These are phyloP conservation scores for Beauveria sp. DNA, from an alignment of 2,329 filamentous ascomycete species.

Conservation along the genomic window DNA sequence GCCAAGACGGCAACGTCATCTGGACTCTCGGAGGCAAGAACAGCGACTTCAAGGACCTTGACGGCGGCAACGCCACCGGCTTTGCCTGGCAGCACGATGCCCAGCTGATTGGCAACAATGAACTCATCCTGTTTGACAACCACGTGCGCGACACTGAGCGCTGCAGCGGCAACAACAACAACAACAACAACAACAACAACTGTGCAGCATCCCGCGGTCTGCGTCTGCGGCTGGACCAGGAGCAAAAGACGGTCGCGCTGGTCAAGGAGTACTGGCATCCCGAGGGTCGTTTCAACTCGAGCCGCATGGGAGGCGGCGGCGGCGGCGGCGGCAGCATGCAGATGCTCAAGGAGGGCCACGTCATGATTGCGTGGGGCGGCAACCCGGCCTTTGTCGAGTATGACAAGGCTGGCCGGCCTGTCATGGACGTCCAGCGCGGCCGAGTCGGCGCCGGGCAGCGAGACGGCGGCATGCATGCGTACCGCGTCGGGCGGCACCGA, in stretches of 20 bases:
- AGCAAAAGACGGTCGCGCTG: conserved; percentile 22
- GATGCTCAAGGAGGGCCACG: conserved; percentile 21
- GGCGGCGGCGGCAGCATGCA: conserved; percentile 17
- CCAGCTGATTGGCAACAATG: conserved; percentile 23
- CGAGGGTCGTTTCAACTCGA: conserved; percentile 16
- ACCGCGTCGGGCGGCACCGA: conserved; percentile 21
- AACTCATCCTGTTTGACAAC: conserved; percentile 33
- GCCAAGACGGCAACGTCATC: conserved; percentile 22
- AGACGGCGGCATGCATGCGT: conserved; percentile 21
- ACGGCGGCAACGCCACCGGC: conserved; percentile 25
- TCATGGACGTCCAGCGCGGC: conserved; percentile 21
- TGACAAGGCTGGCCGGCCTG: conserved; percentile 17
- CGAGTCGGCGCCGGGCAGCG: conserved; percentile 15
- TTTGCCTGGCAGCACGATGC: conserved; percentile 34
- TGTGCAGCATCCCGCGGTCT: conserved; percentile 19
- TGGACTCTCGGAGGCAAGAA: conserved; percentile 29
- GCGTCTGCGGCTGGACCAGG: conserved; percentile 22
- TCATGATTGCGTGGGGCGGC: conserved; percentile 22
- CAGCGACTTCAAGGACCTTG: conserved; percentile 29
- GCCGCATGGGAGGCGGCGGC: conserved; percentile 15
- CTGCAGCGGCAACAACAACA: conserved; percentile 21
- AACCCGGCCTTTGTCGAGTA: conserved; percentile 23
- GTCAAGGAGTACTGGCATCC: conserved; percentile 25
- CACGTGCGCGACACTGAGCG: conserved; percentile 24
- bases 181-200: no score